These are phyloP conservation scores for Lentinus polychrous DNA, from an alignment of 1,284 basidiomycete genomes.

Conservation along the genomic window DNA sequence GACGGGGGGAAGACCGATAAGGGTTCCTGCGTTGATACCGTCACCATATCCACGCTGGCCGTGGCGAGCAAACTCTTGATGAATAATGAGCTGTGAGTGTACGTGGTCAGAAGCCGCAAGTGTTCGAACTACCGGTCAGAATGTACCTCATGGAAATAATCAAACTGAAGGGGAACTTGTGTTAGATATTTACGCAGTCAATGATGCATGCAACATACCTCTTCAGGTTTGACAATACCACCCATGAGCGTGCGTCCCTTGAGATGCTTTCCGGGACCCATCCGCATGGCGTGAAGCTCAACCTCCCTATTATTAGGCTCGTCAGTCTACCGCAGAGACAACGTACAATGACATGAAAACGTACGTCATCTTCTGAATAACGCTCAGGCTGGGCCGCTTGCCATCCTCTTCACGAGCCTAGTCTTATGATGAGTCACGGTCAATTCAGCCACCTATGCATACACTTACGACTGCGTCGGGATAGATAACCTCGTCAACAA, in stretches of 20 bases:
- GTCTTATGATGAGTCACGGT: neutral
- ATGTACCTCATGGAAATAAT: slow-evolving; percentile 71
- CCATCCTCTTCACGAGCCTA: slow-evolving; percentile 73
- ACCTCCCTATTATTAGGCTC: slow-evolving; percentile 35
- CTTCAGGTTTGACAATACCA: slow-evolving; percentile 80
- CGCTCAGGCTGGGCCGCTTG: slow-evolving; percentile 56
- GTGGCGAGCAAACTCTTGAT: slow-evolving; percentile 31
- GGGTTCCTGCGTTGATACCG: slow-evolving; percentile 39
- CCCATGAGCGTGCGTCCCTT: slow-evolving; percentile 77
- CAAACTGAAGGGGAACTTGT: slow-evolving; percentile 32
- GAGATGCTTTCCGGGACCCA: slow-evolving; percentile 83
- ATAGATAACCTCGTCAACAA: slow-evolving; percentile 42
- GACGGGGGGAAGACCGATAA: slow-evolving; percentile 77
- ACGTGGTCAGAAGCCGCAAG: neutral
- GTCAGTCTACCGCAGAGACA: neutral
- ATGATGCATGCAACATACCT: slow-evolving; percentile 27
- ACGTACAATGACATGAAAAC: slow-evolving; percentile 18
- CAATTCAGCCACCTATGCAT: neutral
- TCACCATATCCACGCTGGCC: slow-evolving; percentile 26
- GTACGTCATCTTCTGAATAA: slow-evolving; percentile 68
- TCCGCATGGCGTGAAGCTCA: slow-evolving; percentile 82
- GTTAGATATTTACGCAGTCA: neutral
- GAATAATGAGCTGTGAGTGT: slow-evolving; percentile 17
- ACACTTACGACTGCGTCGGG: slow-evolving; percentile 40
- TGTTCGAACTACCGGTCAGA: neutral